These are phyloP conservation scores for Penicillium samsonianum DNA, from an alignment of 495 filamentous ascomycete species.

Conservation along the genomic window DNA sequence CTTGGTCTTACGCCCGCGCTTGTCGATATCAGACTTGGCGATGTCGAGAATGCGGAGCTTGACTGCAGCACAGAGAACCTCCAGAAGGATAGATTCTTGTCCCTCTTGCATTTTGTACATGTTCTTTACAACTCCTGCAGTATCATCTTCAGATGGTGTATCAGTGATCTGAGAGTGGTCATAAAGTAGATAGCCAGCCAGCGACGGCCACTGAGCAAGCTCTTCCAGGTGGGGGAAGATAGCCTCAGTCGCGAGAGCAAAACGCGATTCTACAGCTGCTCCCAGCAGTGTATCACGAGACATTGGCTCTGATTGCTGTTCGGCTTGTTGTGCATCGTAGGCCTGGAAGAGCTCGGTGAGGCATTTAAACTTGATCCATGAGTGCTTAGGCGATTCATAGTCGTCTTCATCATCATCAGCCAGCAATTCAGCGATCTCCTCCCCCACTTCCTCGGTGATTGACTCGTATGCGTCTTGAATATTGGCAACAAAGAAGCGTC, in stretches of 20 bases:
- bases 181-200: conserved; percentile 87
- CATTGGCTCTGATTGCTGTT: conserved; percentile 39
- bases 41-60: conserved; percentile 63
- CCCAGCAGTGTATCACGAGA: conserved; percentile 42
- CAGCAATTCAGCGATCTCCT: conserved; percentile 72
- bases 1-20: conserved; percentile 63
- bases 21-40: conserved; percentile 57
- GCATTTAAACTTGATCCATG: conserved; percentile 91
- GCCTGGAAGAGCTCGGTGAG: conserved; percentile 78
- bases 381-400: conserved; percentile 68
- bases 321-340: conserved; percentile 65
- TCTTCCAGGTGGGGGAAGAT: conserved; percentile 80
- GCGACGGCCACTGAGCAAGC: conserved; percentile 79
- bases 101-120: conserved; percentile 71
- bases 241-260: conserved; percentile 79
- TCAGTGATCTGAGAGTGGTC: conserved; percentile 70
- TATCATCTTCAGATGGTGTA: conserved; percentile 54
- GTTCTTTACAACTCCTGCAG: conserved; percentile 56
- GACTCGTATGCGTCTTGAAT: conserved; percentile 78
- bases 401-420: conserved; percentile 68
- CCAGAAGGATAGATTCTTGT: conserved; percentile 82
- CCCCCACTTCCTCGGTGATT: conserved; percentile 79
- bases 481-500: conserved; percentile 84
- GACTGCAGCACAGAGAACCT: conserved; percentile 79
- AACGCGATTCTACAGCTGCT: conserved; percentile 67